Evolutionary conservation across 768 basidiomycete species (phyloP).

Genomic region (Cystobasidium ongulense): DNA sequence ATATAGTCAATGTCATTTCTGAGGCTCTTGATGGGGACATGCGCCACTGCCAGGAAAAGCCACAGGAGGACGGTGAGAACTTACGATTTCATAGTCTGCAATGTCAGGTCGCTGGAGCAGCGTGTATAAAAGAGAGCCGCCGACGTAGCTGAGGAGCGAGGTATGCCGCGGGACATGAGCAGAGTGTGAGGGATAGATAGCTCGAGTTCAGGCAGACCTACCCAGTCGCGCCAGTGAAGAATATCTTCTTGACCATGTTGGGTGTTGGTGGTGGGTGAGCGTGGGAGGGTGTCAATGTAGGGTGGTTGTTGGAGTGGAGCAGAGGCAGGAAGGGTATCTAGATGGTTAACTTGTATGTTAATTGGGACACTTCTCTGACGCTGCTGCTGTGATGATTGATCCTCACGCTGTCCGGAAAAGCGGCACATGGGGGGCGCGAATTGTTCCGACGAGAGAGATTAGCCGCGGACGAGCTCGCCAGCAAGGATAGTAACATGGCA

Average conservation of each 20-base stretch:
- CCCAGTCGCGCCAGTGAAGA: constrained; percentile 15
- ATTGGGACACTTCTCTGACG: too few relatives aligned
- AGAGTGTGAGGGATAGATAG: too few relatives aligned
- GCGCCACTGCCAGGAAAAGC: not conserved
- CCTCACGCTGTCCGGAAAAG: too few relatives aligned
- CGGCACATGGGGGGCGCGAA: too few relatives aligned
- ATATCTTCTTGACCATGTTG: constrained; percentile 6
- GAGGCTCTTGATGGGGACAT: not conserved
- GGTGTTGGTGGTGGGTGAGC: not conserved
- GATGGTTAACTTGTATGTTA: too few relatives aligned
- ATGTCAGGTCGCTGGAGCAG: not conserved
- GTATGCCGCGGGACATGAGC: not conserved
- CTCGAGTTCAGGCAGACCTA: not conserved
- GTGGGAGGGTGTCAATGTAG: not conserved
- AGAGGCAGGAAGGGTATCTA: too few relatives aligned
- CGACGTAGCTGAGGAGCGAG: not conserved
- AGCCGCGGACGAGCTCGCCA: too few relatives aligned
- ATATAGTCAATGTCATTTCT: not conserved
- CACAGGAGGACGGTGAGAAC: not conserved
- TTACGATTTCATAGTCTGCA: constrained; percentile 15
- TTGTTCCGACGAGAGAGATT: too few relatives aligned
- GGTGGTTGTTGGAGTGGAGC: too few relatives aligned
- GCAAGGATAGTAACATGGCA: too few relatives aligned
- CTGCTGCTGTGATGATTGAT: too few relatives aligned
- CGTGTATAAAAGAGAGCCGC: not conserved